Evolutionary conservation across 805 yeast genomes (phyloP).

Genomic region (Sungouiella thailandica): DNA sequence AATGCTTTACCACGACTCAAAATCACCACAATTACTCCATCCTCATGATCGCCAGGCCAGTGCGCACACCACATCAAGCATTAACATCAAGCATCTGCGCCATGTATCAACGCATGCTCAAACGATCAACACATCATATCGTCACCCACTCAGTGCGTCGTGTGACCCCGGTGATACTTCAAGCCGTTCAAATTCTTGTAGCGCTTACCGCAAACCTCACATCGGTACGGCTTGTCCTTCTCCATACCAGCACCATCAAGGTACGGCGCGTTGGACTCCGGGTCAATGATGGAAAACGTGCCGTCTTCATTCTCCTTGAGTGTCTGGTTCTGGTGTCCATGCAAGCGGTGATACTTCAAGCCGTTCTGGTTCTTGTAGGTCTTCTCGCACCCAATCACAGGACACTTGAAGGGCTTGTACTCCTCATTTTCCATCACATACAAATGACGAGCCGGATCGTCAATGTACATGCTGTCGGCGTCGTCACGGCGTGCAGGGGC

Average conservation of each 20-base stretch:
- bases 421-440: slow-evolving; percentile 91
- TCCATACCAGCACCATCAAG: slow-evolving; percentile 94
- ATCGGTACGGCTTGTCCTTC: slow-evolving; percentile 95
- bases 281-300: slow-evolving; percentile 86
- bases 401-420: slow-evolving; percentile 93
- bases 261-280: slow-evolving; percentile 81
- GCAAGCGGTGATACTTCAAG: slow-evolving; percentile 87
- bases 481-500: slow-evolving; percentile 16
- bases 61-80: no score
- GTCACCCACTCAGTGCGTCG: slow-evolving; percentile 91
- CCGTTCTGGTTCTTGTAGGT: slow-evolving; percentile 98
- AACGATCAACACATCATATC: no score
- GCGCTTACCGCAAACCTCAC: slow-evolving; percentile 97
- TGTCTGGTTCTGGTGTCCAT: slow-evolving; percentile 96
- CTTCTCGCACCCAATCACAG: slow-evolving; percentile 97
- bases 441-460: slow-evolving; percentile 92
- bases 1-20: no score
- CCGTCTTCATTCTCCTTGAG: slow-evolving; percentile 90
- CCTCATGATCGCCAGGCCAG: no score
- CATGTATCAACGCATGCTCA: no score
- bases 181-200: slow-evolving; percentile 94
- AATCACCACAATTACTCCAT: no score
- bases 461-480: slow-evolving; percentile 69
- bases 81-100: no score
- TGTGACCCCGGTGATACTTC: slow-evolving; percentile 95